Percentiles rank a stretch among this genome's conserved stretches.
Evolutionary conservation across 2,329 filamentous ascomycete species (phyloP).

Genomic region (Sphaerulina musiva): DNA sequence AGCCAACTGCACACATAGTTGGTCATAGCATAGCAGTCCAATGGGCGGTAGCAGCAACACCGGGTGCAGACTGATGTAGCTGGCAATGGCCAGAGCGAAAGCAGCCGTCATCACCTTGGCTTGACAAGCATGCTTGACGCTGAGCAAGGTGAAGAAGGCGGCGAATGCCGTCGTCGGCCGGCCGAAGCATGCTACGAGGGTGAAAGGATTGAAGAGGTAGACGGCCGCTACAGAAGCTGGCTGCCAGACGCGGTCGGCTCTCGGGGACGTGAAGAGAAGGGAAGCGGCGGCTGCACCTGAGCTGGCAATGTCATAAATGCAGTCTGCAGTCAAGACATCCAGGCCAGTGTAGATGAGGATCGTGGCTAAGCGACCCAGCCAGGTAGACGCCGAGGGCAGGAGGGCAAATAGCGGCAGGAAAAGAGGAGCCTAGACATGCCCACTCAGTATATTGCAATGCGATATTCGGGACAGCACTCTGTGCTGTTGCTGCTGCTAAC

Average conservation of each 20-base stretch:
- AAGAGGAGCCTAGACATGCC: slow-evolving; percentile 62
- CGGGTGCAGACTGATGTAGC: slow-evolving; percentile 89
- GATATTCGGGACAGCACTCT: neutral
- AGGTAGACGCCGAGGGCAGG: slow-evolving; percentile 63
- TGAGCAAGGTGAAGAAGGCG: slow-evolving; percentile 77
- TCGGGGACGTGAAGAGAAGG: slow-evolving; percentile 68
- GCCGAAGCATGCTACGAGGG: slow-evolving; percentile 81
- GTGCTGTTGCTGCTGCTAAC: slow-evolving; percentile 32
- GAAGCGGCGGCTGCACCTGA: slow-evolving; percentile 73
- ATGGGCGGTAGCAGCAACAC: slow-evolving; percentile 78
- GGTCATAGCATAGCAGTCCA: slow-evolving; percentile 70
- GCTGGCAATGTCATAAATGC: slow-evolving; percentile 70
- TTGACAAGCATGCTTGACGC: slow-evolving; percentile 70
- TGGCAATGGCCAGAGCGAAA: slow-evolving; percentile 76
- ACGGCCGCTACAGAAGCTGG: slow-evolving; percentile 70
- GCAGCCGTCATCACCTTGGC: slow-evolving; percentile 68
- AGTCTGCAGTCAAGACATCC: slow-evolving; percentile 75
- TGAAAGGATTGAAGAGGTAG: slow-evolving; percentile 92
- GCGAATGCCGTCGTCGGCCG: slow-evolving; percentile 85
- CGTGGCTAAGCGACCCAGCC: slow-evolving; percentile 48
- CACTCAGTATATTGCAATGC: slow-evolving; percentile 7
- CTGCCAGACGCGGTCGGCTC: slow-evolving; percentile 67
- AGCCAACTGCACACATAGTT: slow-evolving; percentile 17
- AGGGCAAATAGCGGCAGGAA: slow-evolving; percentile 87
- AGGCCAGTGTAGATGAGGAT: slow-evolving; percentile 72